Base-by-base conservation (phyloP, 306 rosid species). In the Albizia julibrissin region DNA sequence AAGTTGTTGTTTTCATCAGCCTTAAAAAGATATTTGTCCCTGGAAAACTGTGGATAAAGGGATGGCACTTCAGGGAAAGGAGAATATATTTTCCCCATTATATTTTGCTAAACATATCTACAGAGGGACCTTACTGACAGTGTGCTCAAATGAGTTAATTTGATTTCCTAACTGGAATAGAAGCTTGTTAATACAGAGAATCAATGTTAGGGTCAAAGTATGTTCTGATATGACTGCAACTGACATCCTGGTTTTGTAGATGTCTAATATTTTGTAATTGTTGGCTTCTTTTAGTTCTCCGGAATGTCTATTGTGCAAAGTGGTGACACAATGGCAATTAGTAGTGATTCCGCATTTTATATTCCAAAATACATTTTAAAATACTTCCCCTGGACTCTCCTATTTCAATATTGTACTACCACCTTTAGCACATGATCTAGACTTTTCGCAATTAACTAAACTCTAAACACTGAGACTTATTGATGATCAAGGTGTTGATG, bases 301-400 rank as follows among this genome's bases (percentile, higher is more conserved):
- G 88, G 95, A 91, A 91, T 70, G 87, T 91, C 74, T 85, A 86
- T 82, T 91, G 90, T 91, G 90, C 95, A 66, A 92, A 91, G 89
- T 61, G 93, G 91, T 47, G 93, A 91, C 78, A 80, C 88, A 52
- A 84, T 88, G 85, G 89, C 91, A 46, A 86, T 89, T 79, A 83
- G 88, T 21, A 86, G 89, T 75, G 91, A 91, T 56, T 10, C 91
- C 15, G 88, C 93, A 37, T 89, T 91, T 86, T 89, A 91, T 79
- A 89, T 91, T 65, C 86, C 86, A 82, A 89, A 88, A 79, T 91
- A 86, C 86, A 91, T 82, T 78, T 91, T 91, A 80, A 83, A 86
- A 69, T 54, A 29, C 26, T 52, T n/a, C 31, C 16, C 13, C 18
- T 67, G 14, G 50, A 83, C 19, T 49, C 42, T 44, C 16, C 4